Conservation (phyloP, 2,329 filamentous ascomycete genomes). For the Pestalotiopsis sp. region DNA sequence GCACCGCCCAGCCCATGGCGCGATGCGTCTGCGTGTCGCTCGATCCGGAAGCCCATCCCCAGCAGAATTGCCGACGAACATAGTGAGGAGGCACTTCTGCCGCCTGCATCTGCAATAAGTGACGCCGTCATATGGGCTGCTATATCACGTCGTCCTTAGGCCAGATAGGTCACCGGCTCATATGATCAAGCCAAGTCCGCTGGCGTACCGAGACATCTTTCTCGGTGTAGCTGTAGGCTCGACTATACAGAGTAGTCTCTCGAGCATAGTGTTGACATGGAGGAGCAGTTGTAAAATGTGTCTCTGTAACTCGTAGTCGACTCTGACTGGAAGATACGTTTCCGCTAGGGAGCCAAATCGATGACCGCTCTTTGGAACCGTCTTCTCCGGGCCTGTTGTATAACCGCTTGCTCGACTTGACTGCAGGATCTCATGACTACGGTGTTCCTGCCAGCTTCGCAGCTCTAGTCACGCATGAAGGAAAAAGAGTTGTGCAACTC, state of each 20-base stretch:
- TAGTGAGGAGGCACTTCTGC: not conserved
- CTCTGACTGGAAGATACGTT: no score
- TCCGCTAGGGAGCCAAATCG: no score
- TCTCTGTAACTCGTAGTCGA: no score
- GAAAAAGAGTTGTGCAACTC: not conserved
- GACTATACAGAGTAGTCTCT: no score
- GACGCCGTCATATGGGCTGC: not conserved
- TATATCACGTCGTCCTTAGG: not conserved
- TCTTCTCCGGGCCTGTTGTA: no score
- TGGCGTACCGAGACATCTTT: no score
- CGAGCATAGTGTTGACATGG: no score
- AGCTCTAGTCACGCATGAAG: not conserved
- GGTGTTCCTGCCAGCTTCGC: not conserved
- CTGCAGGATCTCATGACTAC: not conserved
- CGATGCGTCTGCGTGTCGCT: conserved; percentile 3
- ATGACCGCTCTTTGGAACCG: no score
- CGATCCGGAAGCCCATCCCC: conserved; percentile 6
- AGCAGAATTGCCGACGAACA: conserved; percentile 1
- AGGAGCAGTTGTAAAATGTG: no score
- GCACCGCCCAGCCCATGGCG: not conserved
- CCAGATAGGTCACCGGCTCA: not conserved
- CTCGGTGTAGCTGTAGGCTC: no score
- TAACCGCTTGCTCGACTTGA: no score
- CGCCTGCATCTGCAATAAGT: not conserved
- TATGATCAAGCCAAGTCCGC: no score